These are phyloP conservation scores for Dianthus caryophyllus DNA, from an alignment of 148 eudicot genomes.

Conservation along the genomic window DNA sequence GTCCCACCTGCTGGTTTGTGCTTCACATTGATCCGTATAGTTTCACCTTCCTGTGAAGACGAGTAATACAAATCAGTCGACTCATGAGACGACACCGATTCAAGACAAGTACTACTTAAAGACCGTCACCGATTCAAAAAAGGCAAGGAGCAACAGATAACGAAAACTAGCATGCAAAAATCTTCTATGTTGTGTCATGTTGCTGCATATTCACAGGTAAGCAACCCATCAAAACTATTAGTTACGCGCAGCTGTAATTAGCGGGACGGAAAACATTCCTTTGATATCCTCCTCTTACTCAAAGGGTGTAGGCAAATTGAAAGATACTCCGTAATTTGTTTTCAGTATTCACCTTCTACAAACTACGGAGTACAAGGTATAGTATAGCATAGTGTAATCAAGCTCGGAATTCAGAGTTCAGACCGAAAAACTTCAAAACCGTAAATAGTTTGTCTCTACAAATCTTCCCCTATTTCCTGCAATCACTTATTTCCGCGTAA, in stretches of 20 bases:
- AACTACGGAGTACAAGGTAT: not conserved
- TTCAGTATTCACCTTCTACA: no score
- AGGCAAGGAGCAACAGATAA: no score
- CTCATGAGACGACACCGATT: not conserved
- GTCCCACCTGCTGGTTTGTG: conserved; percentile 77
- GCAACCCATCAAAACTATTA: no score
- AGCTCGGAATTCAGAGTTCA: not conserved
- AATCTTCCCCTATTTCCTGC: not conserved
- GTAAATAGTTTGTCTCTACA: not conserved
- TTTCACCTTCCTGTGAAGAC: conserved; percentile 86
- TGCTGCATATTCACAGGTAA: no score
- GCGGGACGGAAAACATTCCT: no score
- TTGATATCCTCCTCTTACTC: no score
- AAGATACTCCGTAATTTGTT: no score
- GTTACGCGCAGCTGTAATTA: no score
- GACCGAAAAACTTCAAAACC: not conserved
- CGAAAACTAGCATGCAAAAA: no score
- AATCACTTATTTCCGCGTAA: not conserved
- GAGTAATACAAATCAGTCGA: not conserved
- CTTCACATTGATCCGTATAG: conserved; percentile 91
- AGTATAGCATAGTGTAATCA: no score
- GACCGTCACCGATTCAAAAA: not conserved
- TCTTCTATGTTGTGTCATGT: no score
- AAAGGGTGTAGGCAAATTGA: no score
- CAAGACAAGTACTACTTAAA: not conserved